Evolutionary conservation across 495 filamentous ascomycete genomes (phyloP).

Genomic region (Aspergillus avenaceus): DNA sequence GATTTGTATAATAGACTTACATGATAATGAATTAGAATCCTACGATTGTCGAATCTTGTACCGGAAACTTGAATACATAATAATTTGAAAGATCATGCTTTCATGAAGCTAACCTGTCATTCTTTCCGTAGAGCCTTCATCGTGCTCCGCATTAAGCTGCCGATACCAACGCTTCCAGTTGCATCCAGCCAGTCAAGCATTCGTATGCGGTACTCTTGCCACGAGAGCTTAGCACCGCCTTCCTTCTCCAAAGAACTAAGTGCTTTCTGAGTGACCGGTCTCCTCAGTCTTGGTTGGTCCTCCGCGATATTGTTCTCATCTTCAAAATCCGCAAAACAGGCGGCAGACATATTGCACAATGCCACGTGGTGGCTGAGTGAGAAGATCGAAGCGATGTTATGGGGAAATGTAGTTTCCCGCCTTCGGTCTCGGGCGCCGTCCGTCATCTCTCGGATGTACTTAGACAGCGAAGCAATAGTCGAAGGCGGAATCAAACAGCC

Average conservation of each 20-base stretch:
- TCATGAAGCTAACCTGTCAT: constrained; percentile 4
- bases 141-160: constrained; percentile 74
- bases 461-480: constrained; percentile 43
- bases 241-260: constrained; percentile 58
- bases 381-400: constrained; percentile 55
- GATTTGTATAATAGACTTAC: constrained; percentile 12
- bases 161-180: constrained; percentile 61
- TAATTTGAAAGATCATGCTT: neutral
- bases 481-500: constrained; percentile 63
- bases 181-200: constrained; percentile 68
- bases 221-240: constrained; percentile 66
- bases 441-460: constrained; percentile 39
- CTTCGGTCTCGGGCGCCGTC: constrained; percentile 31
- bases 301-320: constrained; percentile 54
- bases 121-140: constrained; percentile 65
- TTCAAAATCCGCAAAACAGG: constrained; percentile 56
- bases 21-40: constrained; percentile 2
- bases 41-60: too few relatives aligned
- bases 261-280: constrained; percentile 69
- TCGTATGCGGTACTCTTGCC: constrained; percentile 71
- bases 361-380: constrained; percentile 66
- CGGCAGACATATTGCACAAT: constrained; percentile 61
- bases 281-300: constrained; percentile 56
- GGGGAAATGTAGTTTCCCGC: constrained; percentile 35
- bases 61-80: neutral